Percentiles rank a stretch among this genome's conserved stretches.
These are phyloP conservation scores for Gypsophila paniculata DNA, from an alignment of 179 eudicot species.

Conservation along the genomic window DNA sequence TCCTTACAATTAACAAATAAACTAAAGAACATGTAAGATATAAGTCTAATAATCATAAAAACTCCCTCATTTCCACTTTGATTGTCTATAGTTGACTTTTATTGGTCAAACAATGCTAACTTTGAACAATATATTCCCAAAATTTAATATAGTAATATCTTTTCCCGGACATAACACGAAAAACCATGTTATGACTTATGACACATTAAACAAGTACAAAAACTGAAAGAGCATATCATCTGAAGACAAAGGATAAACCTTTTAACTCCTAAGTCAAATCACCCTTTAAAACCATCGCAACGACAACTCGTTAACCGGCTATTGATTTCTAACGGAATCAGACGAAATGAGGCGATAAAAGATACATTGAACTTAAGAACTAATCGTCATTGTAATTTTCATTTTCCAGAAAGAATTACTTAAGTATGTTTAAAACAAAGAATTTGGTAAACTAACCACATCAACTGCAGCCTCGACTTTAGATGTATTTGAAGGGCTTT, in stretches of 20 bases:
- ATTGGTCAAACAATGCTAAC: background rate
- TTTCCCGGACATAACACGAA: background rate
- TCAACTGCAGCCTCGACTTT: constrained; percentile 29
- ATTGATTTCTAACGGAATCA: background rate
- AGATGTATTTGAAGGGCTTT: constrained; percentile 17
- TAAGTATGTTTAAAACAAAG: background rate
- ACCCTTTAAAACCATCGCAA: background rate
- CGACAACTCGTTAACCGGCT: background rate
- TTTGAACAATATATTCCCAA: background rate
- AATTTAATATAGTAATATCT: background rate
- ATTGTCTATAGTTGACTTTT: no score
- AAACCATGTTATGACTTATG: no score
- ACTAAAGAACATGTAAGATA: background rate
- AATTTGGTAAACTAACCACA: constrained; percentile 30
- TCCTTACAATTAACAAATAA: background rate
- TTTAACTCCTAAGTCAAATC: background rate
- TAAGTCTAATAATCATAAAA: background rate
- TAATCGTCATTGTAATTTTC: background rate
- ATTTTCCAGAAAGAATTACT: background rate
- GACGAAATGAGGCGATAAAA: background rate
- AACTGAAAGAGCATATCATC: background rate
- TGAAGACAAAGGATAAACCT: background rate
- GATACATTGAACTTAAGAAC: background rate
- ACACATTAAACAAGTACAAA: background rate
- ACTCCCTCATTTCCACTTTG: background rate